Evolutionary conservation across 371 early-diverging fungal species (phyloP), one percentile per base, ranked within the genome.

Genomic region (Mortierella sp.): DNA sequence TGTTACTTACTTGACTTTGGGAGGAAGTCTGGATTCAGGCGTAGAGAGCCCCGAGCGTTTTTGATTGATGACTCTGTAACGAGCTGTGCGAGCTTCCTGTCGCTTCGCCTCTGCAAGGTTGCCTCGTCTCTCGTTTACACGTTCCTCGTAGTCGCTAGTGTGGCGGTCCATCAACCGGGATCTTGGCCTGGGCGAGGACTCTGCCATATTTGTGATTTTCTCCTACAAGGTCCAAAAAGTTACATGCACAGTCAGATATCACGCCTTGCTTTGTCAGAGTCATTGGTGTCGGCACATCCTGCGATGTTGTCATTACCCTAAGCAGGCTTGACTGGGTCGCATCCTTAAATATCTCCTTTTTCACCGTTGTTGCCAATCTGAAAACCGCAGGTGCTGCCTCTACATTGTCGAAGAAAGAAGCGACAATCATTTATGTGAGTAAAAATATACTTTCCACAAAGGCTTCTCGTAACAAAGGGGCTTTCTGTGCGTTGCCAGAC

Each of bases 311-410:
- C 44, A 51, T 74, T 87, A 90, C 93, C 72, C 89, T 89, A 24
- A 92, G 78, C 53, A 91, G 91, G 53, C 88, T 84, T 5, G 92
- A 90, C 70, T 93, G 90, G 0, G 88, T 82, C 21, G 90, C 73
- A 77, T 90, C 89, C 53, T 88, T 89, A 78, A 93, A 91, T 54
- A 90, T 91, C 37, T 83, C 89, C 81, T 90, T 90, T 74, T 93
- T 93, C 6, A 93, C 93, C 0, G 94, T 93, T 28, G 93, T 93
- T 1, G 93, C 93, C 16, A 93, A 78, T 71, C 93, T 88, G 86
- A 93, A 94, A 16, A 94, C 85, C 24, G 90, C 89, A 0, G 89
- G 83, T 0, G 88, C 54, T 11, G 88, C 81, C 46, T 89, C 88
- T 84, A 77, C 9, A 19, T 13, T 31, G 43, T 37, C 54, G 14